Conservation (phyloP, 129 eudicot genomes). For the Flaveria sonorensis region DNA sequence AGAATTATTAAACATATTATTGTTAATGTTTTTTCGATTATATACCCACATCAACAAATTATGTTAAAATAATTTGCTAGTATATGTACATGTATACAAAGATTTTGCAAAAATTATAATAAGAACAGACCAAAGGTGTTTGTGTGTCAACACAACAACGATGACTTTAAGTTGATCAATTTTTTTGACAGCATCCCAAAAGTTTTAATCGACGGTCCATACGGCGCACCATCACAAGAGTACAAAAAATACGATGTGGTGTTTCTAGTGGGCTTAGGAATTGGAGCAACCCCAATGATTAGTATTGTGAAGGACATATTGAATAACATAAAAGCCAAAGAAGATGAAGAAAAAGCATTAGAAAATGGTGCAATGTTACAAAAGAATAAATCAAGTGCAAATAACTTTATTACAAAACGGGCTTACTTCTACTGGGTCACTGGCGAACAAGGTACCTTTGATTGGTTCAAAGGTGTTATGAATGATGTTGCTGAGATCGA, state of each 20-base stretch:
- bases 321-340: constrained; percentile 55
- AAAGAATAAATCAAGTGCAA: constrained; percentile 22
- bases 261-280: constrained; percentile 71
- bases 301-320: constrained; percentile 74
- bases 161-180: not conserved
- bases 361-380: constrained; percentile 43
- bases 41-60: no score
- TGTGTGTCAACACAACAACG: no score
- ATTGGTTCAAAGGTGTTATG: constrained; percentile 81
- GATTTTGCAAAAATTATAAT: no score
- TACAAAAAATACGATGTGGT: constrained; percentile 45
- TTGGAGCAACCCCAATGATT: constrained; percentile 88
- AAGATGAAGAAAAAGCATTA: constrained; percentile 41
- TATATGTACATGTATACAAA: no score
- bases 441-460: constrained; percentile 67
- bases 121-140: no score
- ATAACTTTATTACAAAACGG: constrained; percentile 45
- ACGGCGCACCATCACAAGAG: constrained; percentile 75
- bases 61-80: no score
- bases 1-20: no score
- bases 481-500: constrained; percentile 62
- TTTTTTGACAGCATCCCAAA: constrained; percentile 51
- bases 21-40: no score
- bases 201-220: constrained; percentile 71
- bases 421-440: constrained; percentile 85